Base-by-base conservation (phyloP, 805 yeast genomes). In the Candida lessepsii region DNA sequence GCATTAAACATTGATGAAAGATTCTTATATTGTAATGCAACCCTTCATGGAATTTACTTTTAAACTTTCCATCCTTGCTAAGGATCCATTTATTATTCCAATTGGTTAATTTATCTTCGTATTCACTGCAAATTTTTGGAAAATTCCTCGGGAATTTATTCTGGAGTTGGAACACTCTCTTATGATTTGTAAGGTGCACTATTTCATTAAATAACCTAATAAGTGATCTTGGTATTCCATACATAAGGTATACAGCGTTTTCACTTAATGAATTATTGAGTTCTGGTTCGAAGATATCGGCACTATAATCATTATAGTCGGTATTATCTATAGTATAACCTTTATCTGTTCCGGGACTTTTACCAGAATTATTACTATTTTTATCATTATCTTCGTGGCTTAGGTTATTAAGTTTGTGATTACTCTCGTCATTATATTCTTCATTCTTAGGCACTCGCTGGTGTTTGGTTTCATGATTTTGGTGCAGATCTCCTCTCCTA, bases 91-190 rank as follows among this genome's bases (percentile, higher is more conserved):
- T 69, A 13, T 67, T 51, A 32, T 57, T 61, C 81, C 81, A 78
- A 36, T 57, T 63, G 32, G 68, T 42, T 15, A 78, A 53, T 26
- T 65, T 70, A 40, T 76, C 81, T 45, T 76, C 80, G 2, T 71
- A 50, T 38, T 76, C 81, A 38, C 80, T 76, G 48, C 81, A 76
- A 2, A 76, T 60, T 39, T 67, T 64, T 3, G 81, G 81, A 51
- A 75, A 78, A 48, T 76, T 77, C 29, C 81, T 57, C 0, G 82
- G 81, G 31, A 62, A 66, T 24, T 68, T 63, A 18, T 67, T 64
- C 20, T 54, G 48, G 7, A 46, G 48, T 37, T 48, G 44, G 50
- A 77, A 77, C 44, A 72, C 69, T 42, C 73, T 68, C 48, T 74
- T 71, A 49, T 76, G 80, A 50, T 78, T 78, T 2, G 82, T 63